Evolutionary conservation across 148 eudicot species (phyloP).

Genomic region (Arbutus unedo): DNA sequence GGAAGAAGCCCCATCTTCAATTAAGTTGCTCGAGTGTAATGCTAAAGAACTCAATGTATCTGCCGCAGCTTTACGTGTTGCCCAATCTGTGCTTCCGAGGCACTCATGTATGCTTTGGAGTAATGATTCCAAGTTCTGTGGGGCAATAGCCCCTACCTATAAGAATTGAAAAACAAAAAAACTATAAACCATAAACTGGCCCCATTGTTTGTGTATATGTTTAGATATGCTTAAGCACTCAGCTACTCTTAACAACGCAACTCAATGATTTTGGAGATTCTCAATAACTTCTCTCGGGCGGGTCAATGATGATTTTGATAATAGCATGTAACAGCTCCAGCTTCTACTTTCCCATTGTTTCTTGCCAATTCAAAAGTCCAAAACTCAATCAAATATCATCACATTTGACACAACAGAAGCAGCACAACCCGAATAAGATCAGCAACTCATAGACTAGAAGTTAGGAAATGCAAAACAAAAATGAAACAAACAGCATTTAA

Average conservation of each 20-base stretch:
- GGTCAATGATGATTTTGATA: not conserved
- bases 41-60: conserved; percentile 76
- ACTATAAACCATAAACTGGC: not conserved
- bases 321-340: not conserved
- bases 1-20: conserved; percentile 55
- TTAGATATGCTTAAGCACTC: too few species aligned
- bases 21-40: conserved; percentile 64
- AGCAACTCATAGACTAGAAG: not conserved
- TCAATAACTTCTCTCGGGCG: not conserved
- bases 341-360: not conserved
- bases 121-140: conserved; percentile 71
- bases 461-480: not conserved
- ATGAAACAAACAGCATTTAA: not conserved
- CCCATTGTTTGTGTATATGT: too few species aligned
- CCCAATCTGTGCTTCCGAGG: conserved; percentile 90
- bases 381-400: conserved; percentile 5
- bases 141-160: conserved; percentile 87
- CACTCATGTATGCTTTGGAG: conserved; percentile 79
- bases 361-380: not conserved
- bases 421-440: not conserved
- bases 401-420: conserved; percentile 1
- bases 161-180: conserved; percentile 20
- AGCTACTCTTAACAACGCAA: not conserved
- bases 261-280: not conserved
- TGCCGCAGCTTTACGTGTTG: conserved; percentile 96